Base-by-base conservation (phyloP, 1,139 yeast genomes). In the Candida gigantensis region DNA sequence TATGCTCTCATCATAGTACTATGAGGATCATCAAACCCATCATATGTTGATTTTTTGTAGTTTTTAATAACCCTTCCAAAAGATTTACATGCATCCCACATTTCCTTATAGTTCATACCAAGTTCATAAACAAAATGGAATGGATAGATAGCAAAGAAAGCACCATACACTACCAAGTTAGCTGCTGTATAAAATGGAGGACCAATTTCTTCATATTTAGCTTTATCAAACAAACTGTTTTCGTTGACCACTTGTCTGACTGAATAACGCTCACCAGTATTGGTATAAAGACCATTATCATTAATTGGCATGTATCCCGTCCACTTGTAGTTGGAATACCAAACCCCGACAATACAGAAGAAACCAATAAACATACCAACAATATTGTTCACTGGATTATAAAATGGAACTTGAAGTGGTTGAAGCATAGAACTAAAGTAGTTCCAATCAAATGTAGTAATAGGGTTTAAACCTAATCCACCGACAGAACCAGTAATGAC, bases 381-480 rank as follows among this genome's bases (percentile, higher is more conserved):
- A 37, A 62, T 64, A 35, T 58, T 65, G 47, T 66, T 72, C 8
- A 55, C 52, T 14, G 62, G 59, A 2, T 79, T 60, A 51, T 62
- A 78, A 44, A 74, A 76, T 17, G 82, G 82, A n/a, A 61, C 43
- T 10, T 60, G 44, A 41, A 74, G 52, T 19, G 72, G 63, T 17
- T n/a, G n/a, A n/a, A 41, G 40, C n/a, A 44, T 45, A 19, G 26
- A 50, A 36, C 48, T 44, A 34, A 60, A 44, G 21, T 55, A 35
- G 45, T 71, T 72, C 77, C 79, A 77, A 49, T 74, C 83, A 47
- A 78, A 73, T 42, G 76, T 47, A 1, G 80, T 56, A 36, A 74
- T 50, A 9, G 85, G 86, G 49, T 79, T 79, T 30, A 79, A 43
- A 3, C 85, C 85, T n/a, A 79, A 52, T 13, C 86, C 86, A 25